phyloP scores from a whole-genome alignment of 495 filamentous ascomycete species.

The Lasiosphaeris hirsuta region DNA sequence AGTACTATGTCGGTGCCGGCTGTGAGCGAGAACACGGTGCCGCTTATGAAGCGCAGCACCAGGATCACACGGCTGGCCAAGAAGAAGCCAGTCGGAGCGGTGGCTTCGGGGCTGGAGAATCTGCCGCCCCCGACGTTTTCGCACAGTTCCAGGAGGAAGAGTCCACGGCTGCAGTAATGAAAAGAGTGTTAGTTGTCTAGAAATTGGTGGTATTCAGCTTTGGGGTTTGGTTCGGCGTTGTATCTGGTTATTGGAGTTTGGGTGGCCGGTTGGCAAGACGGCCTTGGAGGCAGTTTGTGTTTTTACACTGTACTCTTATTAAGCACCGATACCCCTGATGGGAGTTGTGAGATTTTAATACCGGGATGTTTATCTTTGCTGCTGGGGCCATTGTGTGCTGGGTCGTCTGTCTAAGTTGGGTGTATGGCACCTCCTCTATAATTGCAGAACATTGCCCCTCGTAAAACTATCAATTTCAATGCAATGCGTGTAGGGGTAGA shows the following conservation, averaged over 20 bases:
- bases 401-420: background rate
- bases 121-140: slow-evolving; percentile 43
- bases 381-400: background rate
- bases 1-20: slow-evolving; percentile 25
- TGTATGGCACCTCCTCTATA: too few species aligned
- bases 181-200: background rate
- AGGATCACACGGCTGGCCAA: slow-evolving; percentile 41
- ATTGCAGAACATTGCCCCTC: too few species aligned
- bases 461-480: too few species aligned
- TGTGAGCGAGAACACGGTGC: slow-evolving; percentile 32
- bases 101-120: slow-evolving; percentile 62
- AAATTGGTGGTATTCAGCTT: background rate
- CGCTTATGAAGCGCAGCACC: slow-evolving; percentile 52
- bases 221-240: background rate
- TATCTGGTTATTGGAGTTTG: background rate
- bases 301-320: background rate
- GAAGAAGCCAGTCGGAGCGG: slow-evolving; percentile 40
- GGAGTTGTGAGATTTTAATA: background rate
- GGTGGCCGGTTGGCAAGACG: background rate
- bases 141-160: slow-evolving; percentile 50
- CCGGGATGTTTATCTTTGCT: background rate
- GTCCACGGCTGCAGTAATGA: slow-evolving; percentile 42
- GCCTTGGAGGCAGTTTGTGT: background rate
- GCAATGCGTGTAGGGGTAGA: too few species aligned
- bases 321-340: background rate